These are phyloP conservation scores for Purshia tridentata DNA, from an alignment of 306 rosid species.

Conservation along the genomic window DNA sequence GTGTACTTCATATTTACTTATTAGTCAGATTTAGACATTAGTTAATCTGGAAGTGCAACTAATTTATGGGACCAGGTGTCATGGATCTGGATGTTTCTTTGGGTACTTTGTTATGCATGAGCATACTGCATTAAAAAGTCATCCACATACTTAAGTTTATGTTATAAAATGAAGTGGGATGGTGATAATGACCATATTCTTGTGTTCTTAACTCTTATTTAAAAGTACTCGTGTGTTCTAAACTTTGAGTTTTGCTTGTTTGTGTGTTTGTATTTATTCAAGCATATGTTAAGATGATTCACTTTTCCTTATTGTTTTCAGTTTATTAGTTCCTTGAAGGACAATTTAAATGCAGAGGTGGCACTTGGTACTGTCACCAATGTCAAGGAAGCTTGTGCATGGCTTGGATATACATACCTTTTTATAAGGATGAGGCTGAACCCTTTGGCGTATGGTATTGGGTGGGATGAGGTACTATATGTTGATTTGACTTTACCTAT, in stretches of 20 bases:
- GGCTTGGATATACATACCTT: conserved; percentile 98
- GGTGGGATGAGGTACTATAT: conserved; percentile 89
- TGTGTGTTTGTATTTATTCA: conserved; percentile 1
- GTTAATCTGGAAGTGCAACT: background rate
- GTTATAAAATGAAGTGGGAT: background rate
- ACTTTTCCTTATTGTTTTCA: conserved; percentile 29
- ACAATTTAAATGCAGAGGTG: conserved; percentile 95
- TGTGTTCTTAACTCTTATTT: background rate
- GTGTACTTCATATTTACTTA: background rate
- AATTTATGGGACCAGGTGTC: background rate
- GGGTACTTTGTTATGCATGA: background rate
- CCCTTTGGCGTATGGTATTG: conserved; percentile 91
- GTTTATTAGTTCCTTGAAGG: conserved; percentile 95
- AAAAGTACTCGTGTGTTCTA: background rate
- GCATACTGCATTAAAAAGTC: background rate
- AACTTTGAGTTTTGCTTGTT: background rate
- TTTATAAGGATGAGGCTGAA: conserved; percentile 96
- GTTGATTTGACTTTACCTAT: conserved; percentile 5
- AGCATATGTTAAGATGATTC: conserved; percentile 4
- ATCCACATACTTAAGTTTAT: background rate
- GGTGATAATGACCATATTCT: background rate
- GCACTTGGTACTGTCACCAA: conserved; percentile 98
- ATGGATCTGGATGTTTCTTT: background rate
- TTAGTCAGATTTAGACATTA: background rate
- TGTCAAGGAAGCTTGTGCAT: conserved; percentile 98